Percentiles rank a stretch among this genome's conserved stretches.
Evolutionary conservation across 371 early-diverging fungal species (phyloP).

Genomic region (Phascolomyces articulosus): DNA sequence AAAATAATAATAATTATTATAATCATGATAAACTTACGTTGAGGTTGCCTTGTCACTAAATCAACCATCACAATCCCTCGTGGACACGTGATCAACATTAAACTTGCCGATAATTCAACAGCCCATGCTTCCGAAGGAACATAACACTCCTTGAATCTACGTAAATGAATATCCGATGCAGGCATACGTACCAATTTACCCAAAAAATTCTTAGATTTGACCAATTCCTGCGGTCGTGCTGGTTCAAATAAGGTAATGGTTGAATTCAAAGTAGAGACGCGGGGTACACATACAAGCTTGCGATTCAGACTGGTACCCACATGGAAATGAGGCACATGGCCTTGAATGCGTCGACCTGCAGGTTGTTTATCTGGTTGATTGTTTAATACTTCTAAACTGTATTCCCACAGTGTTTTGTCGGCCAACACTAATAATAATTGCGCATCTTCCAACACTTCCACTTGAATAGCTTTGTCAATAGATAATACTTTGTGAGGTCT

Average conservation of each 20-base stretch:
- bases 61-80: slow-evolving; percentile 49
- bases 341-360: slow-evolving; percentile 32
- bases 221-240: slow-evolving; percentile 17
- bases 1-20: too few species aligned
- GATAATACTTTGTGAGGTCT: slow-evolving; percentile 37
- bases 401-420: slow-evolving; percentile 43
- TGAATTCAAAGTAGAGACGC: slow-evolving; percentile 31
- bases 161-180: slow-evolving; percentile 27
- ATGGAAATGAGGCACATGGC: slow-evolving; percentile 44
- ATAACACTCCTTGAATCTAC: slow-evolving; percentile 42
- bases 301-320: slow-evolving; percentile 38
- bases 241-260: slow-evolving; percentile 36
- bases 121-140: slow-evolving; percentile 48
- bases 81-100: slow-evolving; percentile 47
- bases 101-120: slow-evolving; percentile 36
- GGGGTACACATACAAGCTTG: slow-evolving; percentile 45
- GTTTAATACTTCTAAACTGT: slow-evolving; percentile 37
- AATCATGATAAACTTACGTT: slow-evolving; percentile 33
- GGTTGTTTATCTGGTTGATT: slow-evolving; percentile 36
- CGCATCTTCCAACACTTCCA: slow-evolving; percentile 40
- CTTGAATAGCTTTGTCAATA: slow-evolving; percentile 34
- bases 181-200: slow-evolving; percentile 2
- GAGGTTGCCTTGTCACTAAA: slow-evolving; percentile 44
- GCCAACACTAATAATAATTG: slow-evolving; percentile 42
- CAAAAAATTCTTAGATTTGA: slow-evolving; percentile 14